A percentile compares a stretch with the other conserved stretches of the same genome.
Evolutionary conservation across 2,329 filamentous ascomycete species (phyloP).

Genomic region (Ophiobolus disseminans): DNA sequence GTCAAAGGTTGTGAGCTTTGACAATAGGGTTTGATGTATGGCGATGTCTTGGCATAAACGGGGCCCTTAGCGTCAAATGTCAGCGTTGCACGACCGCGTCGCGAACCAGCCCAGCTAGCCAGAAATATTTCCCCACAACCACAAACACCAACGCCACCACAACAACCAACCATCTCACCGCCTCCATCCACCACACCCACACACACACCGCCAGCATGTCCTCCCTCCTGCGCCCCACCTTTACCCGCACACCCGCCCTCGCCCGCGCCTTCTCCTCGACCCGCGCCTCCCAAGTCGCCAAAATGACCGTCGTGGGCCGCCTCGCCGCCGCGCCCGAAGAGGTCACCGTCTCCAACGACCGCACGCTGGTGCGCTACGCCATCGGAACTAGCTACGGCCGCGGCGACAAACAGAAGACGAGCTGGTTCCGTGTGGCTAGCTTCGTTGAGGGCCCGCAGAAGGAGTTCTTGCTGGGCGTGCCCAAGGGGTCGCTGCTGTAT

Average conservation of each 20-base stretch:
- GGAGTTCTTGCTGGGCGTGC: slow-evolving; percentile 74
- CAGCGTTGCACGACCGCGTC: slow-evolving; percentile 22
- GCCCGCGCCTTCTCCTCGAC: slow-evolving; percentile 80
- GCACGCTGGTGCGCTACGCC: slow-evolving; percentile 77
- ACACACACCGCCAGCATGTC: slow-evolving; percentile 28
- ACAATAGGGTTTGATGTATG: background rate
- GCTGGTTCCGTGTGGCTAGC: slow-evolving; percentile 82
- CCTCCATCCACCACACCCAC: slow-evolving; percentile 4
- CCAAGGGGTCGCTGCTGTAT: slow-evolving; percentile 88
- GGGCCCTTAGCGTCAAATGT: slow-evolving; percentile 10
- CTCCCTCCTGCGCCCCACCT: slow-evolving; percentile 27
- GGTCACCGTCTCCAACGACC: slow-evolving; percentile 74
- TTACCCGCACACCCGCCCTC: slow-evolving; percentile 59
- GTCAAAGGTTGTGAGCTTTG: background rate
- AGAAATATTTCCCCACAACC: slow-evolving; percentile 10
- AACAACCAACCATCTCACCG: slow-evolving; percentile 10
- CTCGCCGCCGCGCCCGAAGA: slow-evolving; percentile 82
- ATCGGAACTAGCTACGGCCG: slow-evolving; percentile 73
- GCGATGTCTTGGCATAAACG: slow-evolving; percentile 13
- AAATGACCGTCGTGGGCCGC: slow-evolving; percentile 86
- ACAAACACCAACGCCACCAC: slow-evolving; percentile 8
- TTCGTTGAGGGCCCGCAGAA: slow-evolving; percentile 75
- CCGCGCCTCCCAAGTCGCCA: slow-evolving; percentile 68
- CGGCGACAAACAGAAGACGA: slow-evolving; percentile 75
- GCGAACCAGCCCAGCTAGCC: slow-evolving; percentile 16